phyloP scores from a whole-genome alignment of 768 basidiomycete genomes.

The Panus rudis region DNA sequence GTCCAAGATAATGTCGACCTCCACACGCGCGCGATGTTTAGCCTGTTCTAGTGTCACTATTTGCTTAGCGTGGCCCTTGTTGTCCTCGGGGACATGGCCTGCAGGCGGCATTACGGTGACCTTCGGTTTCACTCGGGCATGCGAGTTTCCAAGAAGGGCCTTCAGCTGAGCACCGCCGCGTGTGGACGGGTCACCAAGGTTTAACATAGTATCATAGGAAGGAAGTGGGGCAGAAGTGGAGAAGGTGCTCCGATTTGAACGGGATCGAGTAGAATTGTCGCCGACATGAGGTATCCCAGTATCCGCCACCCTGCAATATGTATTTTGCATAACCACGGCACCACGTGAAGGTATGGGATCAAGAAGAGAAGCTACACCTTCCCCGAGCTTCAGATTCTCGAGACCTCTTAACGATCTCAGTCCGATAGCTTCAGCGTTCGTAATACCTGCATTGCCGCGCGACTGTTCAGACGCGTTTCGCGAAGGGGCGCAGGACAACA shows the following conservation, averaged over 20 bases:
- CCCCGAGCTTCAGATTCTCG: no score
- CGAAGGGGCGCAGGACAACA: neutral
- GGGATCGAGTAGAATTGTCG: constrained; percentile 10
- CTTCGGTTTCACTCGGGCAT: constrained; percentile 48
- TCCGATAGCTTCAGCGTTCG: no score
- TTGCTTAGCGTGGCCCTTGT: constrained; percentile 3
- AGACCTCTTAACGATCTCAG: no score
- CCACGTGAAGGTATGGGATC: no score
- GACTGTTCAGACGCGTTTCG: no score
- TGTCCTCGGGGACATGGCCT: no score
- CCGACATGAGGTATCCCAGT: constrained; percentile 29
- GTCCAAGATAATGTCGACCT: constrained; percentile 75
- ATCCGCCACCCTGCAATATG: no score
- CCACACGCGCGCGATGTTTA: constrained; percentile 65
- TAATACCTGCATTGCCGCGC: no score
- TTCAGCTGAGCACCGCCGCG: constrained; percentile 52
- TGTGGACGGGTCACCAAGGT: constrained; percentile 39
- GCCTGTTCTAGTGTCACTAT: constrained; percentile 61
- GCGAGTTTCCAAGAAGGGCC: constrained; percentile 54
- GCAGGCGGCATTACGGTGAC: constrained; percentile 31
- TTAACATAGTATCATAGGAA: constrained; percentile 48
- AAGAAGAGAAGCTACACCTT: no score
- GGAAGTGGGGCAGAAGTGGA: constrained; percentile 20
- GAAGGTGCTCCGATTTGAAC: constrained; percentile 2
- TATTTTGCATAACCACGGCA: no score